Evolutionary conservation across 768 basidiomycete genomes (phyloP).

Genomic region (Hortiboletus campestris): DNA sequence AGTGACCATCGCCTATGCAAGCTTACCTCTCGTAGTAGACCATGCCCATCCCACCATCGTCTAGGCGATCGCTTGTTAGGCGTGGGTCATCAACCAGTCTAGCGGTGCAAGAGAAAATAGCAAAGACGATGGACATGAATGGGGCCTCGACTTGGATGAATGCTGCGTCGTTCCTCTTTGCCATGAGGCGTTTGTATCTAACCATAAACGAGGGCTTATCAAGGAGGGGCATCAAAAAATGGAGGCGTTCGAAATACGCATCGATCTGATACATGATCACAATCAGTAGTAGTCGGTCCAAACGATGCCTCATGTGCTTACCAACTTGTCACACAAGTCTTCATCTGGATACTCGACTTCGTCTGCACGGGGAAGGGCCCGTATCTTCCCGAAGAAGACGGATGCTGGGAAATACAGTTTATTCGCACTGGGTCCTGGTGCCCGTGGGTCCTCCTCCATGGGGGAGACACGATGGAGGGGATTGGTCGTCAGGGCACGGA

Average conservation of each 20-base stretch:
- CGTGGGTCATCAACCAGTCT: slow-evolving; percentile 75
- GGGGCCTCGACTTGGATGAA: slow-evolving; percentile 62
- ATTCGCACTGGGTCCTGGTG: slow-evolving; percentile 76
- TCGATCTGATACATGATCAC: slow-evolving; percentile 55
- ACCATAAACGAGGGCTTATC: slow-evolving; percentile 82
- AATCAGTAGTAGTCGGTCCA: slow-evolving; percentile 20
- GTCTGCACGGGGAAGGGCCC: slow-evolving; percentile 76
- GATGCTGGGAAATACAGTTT: slow-evolving; percentile 87
- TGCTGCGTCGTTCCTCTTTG: slow-evolving; percentile 51
- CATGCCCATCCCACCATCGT: slow-evolving; percentile 88
- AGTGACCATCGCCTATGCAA: background rate
- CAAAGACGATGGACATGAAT: slow-evolving; percentile 80
- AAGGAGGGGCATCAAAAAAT: slow-evolving; percentile 85
- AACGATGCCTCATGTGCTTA: slow-evolving; percentile 37
- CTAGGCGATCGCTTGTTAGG: slow-evolving; percentile 54
- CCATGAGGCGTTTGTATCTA: slow-evolving; percentile 74
- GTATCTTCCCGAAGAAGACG: slow-evolving; percentile 83
- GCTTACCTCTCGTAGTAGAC: slow-evolving; percentile 82
- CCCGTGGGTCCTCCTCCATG: slow-evolving; percentile 79
- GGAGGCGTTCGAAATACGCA: slow-evolving; percentile 83
- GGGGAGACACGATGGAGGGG: slow-evolving; percentile 77
- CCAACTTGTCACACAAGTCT: slow-evolving; percentile 84
- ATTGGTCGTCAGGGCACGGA: slow-evolving; percentile 70
- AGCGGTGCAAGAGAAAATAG: slow-evolving; percentile 88
- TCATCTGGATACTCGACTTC: slow-evolving; percentile 86